These are phyloP conservation scores for Candida koratica DNA, from an alignment of 805 yeast species.

Conservation along the genomic window DNA sequence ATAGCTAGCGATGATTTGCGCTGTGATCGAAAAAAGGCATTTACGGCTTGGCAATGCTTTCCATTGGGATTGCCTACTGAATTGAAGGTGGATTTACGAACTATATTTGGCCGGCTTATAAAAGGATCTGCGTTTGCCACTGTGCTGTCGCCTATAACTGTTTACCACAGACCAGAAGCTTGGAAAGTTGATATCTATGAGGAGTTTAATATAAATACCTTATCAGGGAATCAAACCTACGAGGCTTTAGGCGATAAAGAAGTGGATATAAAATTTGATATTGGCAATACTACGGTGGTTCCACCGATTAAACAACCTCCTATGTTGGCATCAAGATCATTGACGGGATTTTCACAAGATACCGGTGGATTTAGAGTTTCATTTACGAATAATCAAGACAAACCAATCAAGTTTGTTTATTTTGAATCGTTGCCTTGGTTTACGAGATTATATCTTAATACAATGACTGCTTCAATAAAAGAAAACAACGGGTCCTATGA, in stretches of 20 bases:
- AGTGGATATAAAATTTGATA: conserved; percentile 24
- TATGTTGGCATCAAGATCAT: conserved; percentile 71
- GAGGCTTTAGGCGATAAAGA: conserved; percentile 38
- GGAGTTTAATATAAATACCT: conserved; percentile 9
- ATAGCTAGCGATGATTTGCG: conserved; percentile 61
- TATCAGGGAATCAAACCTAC: conserved; percentile 8
- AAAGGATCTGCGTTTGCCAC: conserved; percentile 54
- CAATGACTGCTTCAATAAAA: conserved; percentile 43
- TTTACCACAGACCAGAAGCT: conserved; percentile 36
- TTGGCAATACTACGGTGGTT: conserved; percentile 45
- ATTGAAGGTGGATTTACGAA: conserved; percentile 50
- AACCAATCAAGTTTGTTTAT: conserved; percentile 51
- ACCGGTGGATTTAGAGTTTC: conserved; percentile 83
- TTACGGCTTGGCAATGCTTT: conserved; percentile 68
- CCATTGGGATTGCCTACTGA: conserved; percentile 57
- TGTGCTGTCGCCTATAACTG: conserved; percentile 40
- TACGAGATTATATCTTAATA: conserved; percentile 75
- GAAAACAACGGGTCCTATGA: conserved; percentile 17
- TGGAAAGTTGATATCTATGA: conserved; percentile 44
- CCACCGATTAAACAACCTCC: conserved; percentile 35
- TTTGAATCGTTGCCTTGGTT: conserved; percentile 92
- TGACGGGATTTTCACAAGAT: conserved; percentile 90
- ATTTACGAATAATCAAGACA: conserved; percentile 60
- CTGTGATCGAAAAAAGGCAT: conserved; percentile 64
- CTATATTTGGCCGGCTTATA: conserved; percentile 67